Percentiles rank a stretch among this genome's conserved stretches.
Conservation (phyloP, 768 basidiomycete genomes). For the Rhizopogon vesiculosus region DNA sequence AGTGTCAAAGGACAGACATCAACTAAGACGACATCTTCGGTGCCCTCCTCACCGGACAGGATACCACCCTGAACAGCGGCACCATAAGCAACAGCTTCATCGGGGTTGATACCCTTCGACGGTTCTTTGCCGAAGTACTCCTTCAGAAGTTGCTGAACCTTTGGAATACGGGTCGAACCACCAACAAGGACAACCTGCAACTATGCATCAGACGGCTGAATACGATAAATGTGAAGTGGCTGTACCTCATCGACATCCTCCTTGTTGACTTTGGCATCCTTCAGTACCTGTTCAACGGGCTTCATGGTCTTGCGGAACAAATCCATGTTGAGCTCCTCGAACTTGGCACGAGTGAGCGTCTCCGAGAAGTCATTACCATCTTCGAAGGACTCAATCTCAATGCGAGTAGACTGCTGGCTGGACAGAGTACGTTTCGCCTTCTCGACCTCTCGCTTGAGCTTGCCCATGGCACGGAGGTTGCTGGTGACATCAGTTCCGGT, state of each 20-base stretch:
- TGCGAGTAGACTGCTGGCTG: constrained; percentile 81
- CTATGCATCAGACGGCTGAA: background rate
- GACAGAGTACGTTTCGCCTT: constrained; percentile 94
- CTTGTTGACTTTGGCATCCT: constrained; percentile 98
- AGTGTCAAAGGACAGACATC: constrained; percentile 96
- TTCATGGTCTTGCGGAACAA: constrained; percentile 99
- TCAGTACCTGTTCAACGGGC: constrained; percentile 97
- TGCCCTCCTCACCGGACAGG: constrained; percentile 90
- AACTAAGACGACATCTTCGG: constrained; percentile 88
- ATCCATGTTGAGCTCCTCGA: constrained; percentile 98
- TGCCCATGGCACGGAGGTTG: constrained; percentile 83
- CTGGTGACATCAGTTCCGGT: constrained; percentile 76
- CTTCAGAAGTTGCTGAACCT: constrained; percentile 97
- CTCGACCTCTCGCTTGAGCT: constrained; percentile 91
- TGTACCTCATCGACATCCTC: constrained; percentile 87
- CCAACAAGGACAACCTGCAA: constrained; percentile 81
- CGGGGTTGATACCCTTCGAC: constrained; percentile 98
- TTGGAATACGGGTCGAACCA: constrained; percentile 99
- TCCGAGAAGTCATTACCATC: constrained; percentile 97
- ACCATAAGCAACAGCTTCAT: constrained; percentile 98
- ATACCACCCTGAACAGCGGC: constrained; percentile 99
- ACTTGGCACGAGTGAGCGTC: constrained; percentile 96
- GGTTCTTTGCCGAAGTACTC: constrained; percentile 99
- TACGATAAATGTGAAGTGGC: background rate
- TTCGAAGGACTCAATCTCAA: constrained; percentile 97